A percentile compares a stretch with the other conserved stretches of the same genome.
phyloP scores from a whole-genome alignment of 2,329 filamentous ascomycete species.

The Stagonosporopsis vannaccii region DNA sequence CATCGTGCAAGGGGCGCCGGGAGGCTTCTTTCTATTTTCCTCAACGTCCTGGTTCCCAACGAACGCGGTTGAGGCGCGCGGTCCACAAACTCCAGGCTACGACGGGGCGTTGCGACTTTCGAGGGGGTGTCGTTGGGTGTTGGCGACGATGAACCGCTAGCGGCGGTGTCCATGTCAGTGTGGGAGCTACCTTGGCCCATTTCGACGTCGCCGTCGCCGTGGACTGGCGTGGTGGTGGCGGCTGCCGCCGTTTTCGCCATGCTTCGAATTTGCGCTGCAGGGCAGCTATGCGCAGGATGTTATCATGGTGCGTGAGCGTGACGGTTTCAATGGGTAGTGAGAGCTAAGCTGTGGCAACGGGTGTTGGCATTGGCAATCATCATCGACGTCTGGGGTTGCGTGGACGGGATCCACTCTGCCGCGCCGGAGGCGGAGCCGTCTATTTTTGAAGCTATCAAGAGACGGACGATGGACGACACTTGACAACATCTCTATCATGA shows the following conservation, averaged over 20 bases:
- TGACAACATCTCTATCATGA: no score
- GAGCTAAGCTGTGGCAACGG: constrained; percentile 5
- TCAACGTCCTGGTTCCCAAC: not conserved
- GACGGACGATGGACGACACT: not conserved
- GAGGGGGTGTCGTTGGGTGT: constrained; percentile 6
- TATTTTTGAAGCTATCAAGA: not conserved
- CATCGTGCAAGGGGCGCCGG: constrained; percentile 28
- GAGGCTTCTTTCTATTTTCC: not conserved
- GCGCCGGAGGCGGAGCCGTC: constrained; percentile 1
- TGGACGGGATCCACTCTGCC: constrained; percentile 11
- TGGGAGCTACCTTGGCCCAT: constrained; percentile 7
- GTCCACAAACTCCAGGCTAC: constrained; percentile 7
- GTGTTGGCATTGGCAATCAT: not conserved
- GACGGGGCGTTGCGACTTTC: constrained; percentile 8
- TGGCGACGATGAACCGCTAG: constrained; percentile 8
- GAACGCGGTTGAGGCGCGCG: not conserved
- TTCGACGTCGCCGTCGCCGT: not conserved
- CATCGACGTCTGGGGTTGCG: constrained; percentile 17
- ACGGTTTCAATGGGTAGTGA: not conserved
- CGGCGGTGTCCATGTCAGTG: not conserved
- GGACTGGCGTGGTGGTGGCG: constrained; percentile 7
- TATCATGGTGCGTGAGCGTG: constrained; percentile 9
- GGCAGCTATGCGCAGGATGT: not conserved
- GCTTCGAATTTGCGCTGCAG: not conserved
- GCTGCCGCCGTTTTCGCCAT: constrained; percentile 10